Evolutionary conservation across 169 alveolate species (phyloP), one percentile per base, ranked within the genome.

Genomic region (Eimeria falciformis): DNA sequence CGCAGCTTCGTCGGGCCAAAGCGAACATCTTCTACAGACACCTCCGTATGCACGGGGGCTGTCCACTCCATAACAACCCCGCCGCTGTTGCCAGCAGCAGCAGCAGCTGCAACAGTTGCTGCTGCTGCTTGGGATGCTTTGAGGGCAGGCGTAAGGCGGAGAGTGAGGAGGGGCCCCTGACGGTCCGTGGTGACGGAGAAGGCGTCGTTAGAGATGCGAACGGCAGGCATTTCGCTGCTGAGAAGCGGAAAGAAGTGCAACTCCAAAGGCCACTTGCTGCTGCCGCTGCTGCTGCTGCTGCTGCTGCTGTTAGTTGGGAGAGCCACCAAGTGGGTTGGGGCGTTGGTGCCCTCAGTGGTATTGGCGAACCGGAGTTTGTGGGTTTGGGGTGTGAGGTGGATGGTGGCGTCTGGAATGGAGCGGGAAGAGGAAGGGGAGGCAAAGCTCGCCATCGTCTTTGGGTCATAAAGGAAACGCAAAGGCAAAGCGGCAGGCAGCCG

Each of bases 101-200:
- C 45, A 40, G 29, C 29, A 40, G 29, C 21, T 46, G 11, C 47
- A 40, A 66, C 47, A 40, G 29, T 1, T 46, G 29, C 47, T 46
- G 2, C 69, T 68, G 83, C 83, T 29, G 58, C 83, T 3, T 0
- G 14, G 83, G 25, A 12, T 3, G 56, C 56, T 9, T 33, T 29
- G 27, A 71, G 53, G 56, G 58, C 40, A 4, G 83, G 83, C 5
- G 37, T 37, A 56, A 71, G 14, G 11, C 83, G 46, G 18, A 71
- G 58, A 29, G 83, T 71, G 21, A 71, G 83, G 40, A 71, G 58
- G 27, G 83, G 83, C 21, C 83, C 83, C 58, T 37, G 83, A 12
- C 83, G 83, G 29, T 14, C 6, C 23, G 27, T 29, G 47, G 21
- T 9, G 5, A 71, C 27, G 18, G 56, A 53, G n/a, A 71, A 71